These are phyloP conservation scores for Xylariaceae sp. DNA, from an alignment of 2,329 filamentous ascomycete species.

Conservation along the genomic window DNA sequence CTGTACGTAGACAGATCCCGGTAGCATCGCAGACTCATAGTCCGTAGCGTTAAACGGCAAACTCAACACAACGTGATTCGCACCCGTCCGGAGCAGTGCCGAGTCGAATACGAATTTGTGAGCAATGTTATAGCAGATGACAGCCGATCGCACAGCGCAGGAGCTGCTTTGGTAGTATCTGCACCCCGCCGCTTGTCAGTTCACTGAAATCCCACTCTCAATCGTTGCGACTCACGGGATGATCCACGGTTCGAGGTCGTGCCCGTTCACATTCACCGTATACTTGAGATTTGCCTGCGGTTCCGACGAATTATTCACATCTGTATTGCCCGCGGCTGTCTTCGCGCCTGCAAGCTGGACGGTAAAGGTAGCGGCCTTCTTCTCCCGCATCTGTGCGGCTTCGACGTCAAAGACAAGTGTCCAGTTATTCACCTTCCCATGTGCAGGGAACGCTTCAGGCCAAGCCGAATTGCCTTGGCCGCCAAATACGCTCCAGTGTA, in stretches of 20 bases:
- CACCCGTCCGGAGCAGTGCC: conserved; percentile 42
- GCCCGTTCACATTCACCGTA: conserved; percentile 36
- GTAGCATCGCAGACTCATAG: conserved; percentile 51
- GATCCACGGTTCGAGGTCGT: conserved; percentile 30
- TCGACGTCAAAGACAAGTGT: conserved; percentile 49
- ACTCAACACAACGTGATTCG: conserved; percentile 52
- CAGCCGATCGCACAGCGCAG: conserved; percentile 54
- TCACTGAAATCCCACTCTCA: no score
- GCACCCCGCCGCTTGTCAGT: no score
- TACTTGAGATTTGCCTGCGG: conserved; percentile 49
- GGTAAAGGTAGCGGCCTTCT: conserved; percentile 50
- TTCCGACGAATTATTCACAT: conserved; percentile 50
- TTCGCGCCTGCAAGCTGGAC: conserved; percentile 59
- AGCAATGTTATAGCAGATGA: conserved; percentile 56
- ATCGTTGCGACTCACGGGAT: conserved; percentile 23
- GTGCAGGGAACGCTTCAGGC: conserved; percentile 36
- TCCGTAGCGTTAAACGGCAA: conserved; percentile 55
- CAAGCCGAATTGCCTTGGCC: conserved; percentile 46
- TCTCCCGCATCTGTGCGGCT: conserved; percentile 36
- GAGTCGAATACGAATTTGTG: conserved; percentile 56
- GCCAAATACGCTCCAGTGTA: conserved; percentile 61
- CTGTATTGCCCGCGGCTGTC: conserved; percentile 51
- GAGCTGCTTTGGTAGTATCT: conserved; percentile 46
- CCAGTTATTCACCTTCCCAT: conserved; percentile 52
- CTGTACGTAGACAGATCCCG: conserved; percentile 54